These are phyloP conservation scores for Phylloporus sp. DNA, from an alignment of 768 basidiomycete species.

Conservation along the genomic window DNA sequence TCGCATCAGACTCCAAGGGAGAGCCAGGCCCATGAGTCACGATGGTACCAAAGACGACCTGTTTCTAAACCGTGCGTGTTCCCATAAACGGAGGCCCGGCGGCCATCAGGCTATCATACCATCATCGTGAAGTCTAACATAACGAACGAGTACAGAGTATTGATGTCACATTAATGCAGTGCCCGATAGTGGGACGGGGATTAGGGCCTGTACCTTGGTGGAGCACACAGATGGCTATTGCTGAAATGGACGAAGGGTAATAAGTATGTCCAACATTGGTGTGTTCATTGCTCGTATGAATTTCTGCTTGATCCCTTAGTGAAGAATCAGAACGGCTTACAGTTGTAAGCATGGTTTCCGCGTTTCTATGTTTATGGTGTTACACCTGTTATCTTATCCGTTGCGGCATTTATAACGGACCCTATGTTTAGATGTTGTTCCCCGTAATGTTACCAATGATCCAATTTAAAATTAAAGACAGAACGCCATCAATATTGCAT, in stretches of 20 bases:
- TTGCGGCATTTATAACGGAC: too few relatives aligned
- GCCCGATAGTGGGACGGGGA: conserved; percentile 80
- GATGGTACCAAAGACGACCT: conserved; percentile 79
- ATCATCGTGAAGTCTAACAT: conserved; percentile 49
- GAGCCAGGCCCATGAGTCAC: conserved; percentile 71
- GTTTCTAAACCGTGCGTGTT: not conserved
- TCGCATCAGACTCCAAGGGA: conserved; percentile 61
- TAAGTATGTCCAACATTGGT: not conserved
- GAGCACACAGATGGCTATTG: conserved; percentile 45
- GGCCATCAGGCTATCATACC: conserved; percentile 68
- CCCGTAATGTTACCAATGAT: too few relatives aligned
- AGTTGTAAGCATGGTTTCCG: conserved; percentile 1
- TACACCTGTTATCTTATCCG: too few relatives aligned
- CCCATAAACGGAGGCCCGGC: conserved; percentile 45
- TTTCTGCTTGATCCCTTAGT: not conserved
- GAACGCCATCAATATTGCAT: too few relatives aligned
- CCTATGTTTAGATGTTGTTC: too few relatives aligned
- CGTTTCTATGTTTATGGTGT: too few relatives aligned
- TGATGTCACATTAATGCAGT: conserved; percentile 43
- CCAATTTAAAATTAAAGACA: too few relatives aligned
- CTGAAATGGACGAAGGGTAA: conserved; percentile 39
- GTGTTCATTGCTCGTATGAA: not conserved
- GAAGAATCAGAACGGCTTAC: not conserved
- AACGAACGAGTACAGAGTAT: too few relatives aligned
- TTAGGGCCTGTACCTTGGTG: conserved; percentile 77